Conservation (phyloP, 345 rosid species). For the Euphorbia lathyris region DNA sequence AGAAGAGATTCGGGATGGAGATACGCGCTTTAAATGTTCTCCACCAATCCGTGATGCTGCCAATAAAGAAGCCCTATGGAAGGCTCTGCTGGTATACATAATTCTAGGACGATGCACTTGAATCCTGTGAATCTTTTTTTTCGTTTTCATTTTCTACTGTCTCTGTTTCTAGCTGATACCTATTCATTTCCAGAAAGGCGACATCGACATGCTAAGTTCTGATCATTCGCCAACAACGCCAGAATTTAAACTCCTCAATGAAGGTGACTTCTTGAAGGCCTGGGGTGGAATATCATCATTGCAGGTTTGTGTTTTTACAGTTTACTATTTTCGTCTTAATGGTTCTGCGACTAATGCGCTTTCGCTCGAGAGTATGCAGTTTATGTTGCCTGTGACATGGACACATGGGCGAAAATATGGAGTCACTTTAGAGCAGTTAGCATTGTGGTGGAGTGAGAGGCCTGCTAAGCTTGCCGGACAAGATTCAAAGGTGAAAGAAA, state of each 20-base stretch:
- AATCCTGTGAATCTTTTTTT: background rate
- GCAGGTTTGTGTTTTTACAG: conserved; percentile 50
- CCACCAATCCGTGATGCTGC: conserved; percentile 83
- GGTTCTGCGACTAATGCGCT: conserved; percentile 21
- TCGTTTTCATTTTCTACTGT: conserved; percentile 8
- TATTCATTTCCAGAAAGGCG: conserved; percentile 58
- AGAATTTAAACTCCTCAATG: conserved; percentile 64
- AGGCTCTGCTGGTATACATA: conserved; percentile 68
- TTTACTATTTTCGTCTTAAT: background rate
- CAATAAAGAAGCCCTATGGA: conserved; percentile 82
- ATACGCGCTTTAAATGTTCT: conserved; percentile 93
- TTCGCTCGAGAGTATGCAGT: conserved; percentile 52
- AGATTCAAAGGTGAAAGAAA: conserved; percentile 51
- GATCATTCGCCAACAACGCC: conserved; percentile 95
- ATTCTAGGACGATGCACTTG: conserved; percentile 14
- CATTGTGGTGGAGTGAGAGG: conserved; percentile 86
- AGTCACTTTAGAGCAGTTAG: conserved; percentile 62
- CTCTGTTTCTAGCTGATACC: conserved; percentile 9
- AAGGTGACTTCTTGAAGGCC: conserved; percentile 85
- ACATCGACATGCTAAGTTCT: conserved; percentile 84
- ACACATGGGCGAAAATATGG: conserved; percentile 72
- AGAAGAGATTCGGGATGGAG: conserved; percentile 87
- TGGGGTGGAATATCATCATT: conserved; percentile 99
- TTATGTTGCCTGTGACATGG: conserved; percentile 95
- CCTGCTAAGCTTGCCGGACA: conserved; percentile 84